phyloP scores from a whole-genome alignment of 139 green algal genomes.

The Micractinium sp. region DNA sequence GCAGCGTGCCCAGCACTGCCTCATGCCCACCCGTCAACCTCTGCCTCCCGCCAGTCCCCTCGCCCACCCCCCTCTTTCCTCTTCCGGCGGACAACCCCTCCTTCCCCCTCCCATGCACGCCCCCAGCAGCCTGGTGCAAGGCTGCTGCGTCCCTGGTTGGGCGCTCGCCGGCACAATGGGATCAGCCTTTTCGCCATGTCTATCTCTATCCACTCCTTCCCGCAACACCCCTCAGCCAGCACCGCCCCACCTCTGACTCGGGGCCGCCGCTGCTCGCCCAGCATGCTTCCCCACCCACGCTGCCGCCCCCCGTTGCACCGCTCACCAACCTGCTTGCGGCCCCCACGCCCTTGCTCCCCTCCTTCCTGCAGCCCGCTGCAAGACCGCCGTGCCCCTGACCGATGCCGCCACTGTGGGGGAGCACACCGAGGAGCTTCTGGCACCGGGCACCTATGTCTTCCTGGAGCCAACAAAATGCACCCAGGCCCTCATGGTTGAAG shows the following conservation, averaged over 20 bases:
- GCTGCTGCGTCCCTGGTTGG: no score
- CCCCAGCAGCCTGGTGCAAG: neutral
- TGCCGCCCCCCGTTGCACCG: neutral
- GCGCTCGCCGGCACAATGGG: no score
- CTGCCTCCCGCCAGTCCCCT: no score
- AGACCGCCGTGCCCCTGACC: neutral
- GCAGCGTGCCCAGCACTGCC: no score
- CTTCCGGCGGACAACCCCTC: no score
- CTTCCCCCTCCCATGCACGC: no score
- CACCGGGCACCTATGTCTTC: neutral
- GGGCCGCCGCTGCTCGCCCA: neutral
- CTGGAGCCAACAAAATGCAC: neutral
- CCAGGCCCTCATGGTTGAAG: neutral
- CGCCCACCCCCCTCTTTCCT: no score
- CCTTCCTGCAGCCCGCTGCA: neutral
- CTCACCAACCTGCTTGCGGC: neutral
- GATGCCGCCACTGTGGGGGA: neutral
- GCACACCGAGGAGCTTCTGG: conserved; percentile 1
- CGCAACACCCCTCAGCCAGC: no score
- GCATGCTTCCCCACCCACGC: no score
- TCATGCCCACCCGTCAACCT: no score
- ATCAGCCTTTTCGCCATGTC: no score
- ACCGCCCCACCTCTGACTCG: neutral
- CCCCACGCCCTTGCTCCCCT: neutral
- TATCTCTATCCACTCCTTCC: neutral